A percentile compares a stretch with the other conserved stretches of the same genome.
Evolutionary conservation across 1,284 basidiomycete species (phyloP).

Genomic region (Trichosporon inkin): DNA sequence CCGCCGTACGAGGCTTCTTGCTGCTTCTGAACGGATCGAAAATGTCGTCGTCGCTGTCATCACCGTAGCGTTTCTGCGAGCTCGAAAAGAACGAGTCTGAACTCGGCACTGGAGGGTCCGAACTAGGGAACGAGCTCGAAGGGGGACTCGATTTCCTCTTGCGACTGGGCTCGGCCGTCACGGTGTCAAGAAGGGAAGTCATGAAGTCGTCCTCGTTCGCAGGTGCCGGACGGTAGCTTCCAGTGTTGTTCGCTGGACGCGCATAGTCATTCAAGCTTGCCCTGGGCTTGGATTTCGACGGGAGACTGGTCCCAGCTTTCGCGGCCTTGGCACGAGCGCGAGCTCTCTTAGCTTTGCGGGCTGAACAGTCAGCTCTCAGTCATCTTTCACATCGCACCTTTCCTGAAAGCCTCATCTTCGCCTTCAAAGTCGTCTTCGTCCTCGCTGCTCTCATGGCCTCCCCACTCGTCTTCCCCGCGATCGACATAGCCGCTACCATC

Average conservation of each 20-base stretch:
- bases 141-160: conserved; percentile 69
- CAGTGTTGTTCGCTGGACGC: conserved; percentile 56
- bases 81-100: conserved; percentile 51
- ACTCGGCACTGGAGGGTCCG: conserved; percentile 39
- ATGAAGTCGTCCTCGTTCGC: conserved; percentile 84
- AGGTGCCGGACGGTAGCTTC: conserved; percentile 70
- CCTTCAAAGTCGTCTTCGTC: conserved; percentile 51
- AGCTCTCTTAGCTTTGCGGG: conserved; percentile 39
- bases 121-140: conserved; percentile 39
- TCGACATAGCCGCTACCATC: conserved; percentile 89
- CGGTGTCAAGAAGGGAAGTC: conserved; percentile 61
- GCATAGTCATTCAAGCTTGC: conserved; percentile 49
- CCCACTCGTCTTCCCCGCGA: conserved; percentile 93
- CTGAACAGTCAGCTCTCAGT: conserved; percentile 19
- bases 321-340: conserved; percentile 31
- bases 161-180: conserved; percentile 46
- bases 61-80: conserved; percentile 33
- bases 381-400: conserved; percentile 28
- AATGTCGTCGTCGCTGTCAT: conserved; percentile 50
- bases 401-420: conserved; percentile 45
- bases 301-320: conserved; percentile 30
- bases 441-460: conserved; percentile 52
- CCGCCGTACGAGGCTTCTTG: conserved; percentile 45
- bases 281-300: conserved; percentile 48
- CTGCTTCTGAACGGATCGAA: conserved; percentile 35